A percentile compares a stretch with the other conserved stretches of the same genome.
phyloP scores from a whole-genome alignment of 805 yeast species.

The Ogataea haglerorum region DNA sequence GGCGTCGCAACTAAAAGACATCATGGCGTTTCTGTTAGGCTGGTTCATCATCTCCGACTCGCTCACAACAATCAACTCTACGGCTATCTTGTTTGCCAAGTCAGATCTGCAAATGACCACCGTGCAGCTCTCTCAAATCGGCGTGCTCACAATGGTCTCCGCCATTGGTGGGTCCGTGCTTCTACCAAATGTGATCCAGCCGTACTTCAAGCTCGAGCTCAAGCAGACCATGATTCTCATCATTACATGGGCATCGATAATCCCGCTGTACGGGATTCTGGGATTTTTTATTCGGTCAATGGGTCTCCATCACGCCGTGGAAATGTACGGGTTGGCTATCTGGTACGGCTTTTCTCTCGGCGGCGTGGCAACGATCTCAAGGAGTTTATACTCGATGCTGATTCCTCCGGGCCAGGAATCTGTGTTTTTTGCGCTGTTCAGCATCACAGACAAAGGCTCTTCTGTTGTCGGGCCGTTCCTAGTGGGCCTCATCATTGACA shows the following conservation, averaged over 20 bases:
- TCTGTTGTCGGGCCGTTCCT: conserved; percentile 70
- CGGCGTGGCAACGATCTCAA: conserved; percentile 64
- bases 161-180: conserved; percentile 66
- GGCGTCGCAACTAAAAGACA: conserved; percentile 60
- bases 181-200: conserved; percentile 45
- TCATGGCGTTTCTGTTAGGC: conserved; percentile 60
- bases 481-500: conserved; percentile 70
- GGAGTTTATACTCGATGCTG: conserved; percentile 64
- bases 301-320: conserved; percentile 62
- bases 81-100: conserved; percentile 74
- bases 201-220: conserved; percentile 39
- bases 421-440: conserved; percentile 69
- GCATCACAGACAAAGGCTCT: conserved; percentile 79
- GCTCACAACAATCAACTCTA: conserved; percentile 72
- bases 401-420: conserved; percentile 76
- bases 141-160: conserved; percentile 60
- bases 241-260: conserved; percentile 58
- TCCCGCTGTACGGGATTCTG: conserved; percentile 68
- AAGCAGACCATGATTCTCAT: conserved; percentile 48
- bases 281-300: conserved; percentile 55
- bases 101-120: conserved; percentile 69
- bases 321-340: conserved; percentile 64
- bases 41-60: conserved; percentile 81
- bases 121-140: conserved; percentile 58
- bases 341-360: conserved; percentile 80